Percentiles rank a stretch among this genome's conserved stretches.
Conservation (phyloP, 2,329 filamentous ascomycete species). For the Botrytis byssoidea region DNA sequence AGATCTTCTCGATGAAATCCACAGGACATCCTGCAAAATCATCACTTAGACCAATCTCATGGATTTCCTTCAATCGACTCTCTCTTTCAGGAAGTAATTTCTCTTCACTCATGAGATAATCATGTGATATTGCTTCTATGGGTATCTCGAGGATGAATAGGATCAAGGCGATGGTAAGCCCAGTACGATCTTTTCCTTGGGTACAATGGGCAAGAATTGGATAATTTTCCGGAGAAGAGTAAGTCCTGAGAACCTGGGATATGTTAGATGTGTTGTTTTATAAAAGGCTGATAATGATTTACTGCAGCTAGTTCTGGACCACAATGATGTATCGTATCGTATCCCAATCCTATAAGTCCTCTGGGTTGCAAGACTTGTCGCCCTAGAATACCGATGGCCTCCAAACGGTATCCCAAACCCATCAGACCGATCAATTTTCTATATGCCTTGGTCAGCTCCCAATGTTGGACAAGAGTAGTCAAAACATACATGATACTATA, state of each 20-base stretch:
- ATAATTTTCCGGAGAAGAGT: constrained; percentile 50
- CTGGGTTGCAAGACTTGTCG: constrained; percentile 68
- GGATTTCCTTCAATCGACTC: constrained; percentile 65
- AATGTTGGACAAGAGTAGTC: background rate
- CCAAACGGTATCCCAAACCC: constrained; percentile 62
- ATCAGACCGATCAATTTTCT: constrained; percentile 63
- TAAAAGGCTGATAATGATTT: background rate
- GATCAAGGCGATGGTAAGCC: constrained; percentile 66
- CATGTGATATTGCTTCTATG: constrained; percentile 59
- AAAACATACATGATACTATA: constrained; percentile 56
- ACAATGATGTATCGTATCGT: constrained; percentile 68
- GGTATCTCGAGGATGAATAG: constrained; percentile 63
- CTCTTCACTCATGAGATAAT: constrained; percentile 68
- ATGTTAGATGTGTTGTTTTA: background rate
- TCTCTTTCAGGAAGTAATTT: constrained; percentile 62
- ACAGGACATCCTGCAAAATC: constrained; percentile 67
- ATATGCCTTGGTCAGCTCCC: background rate
- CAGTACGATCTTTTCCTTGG: constrained; percentile 84
- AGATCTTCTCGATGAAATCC: constrained; percentile 61
- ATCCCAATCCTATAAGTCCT: constrained; percentile 68
- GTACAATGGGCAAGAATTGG: constrained; percentile 80
- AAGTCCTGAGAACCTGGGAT: constrained; percentile 47
- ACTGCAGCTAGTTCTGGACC: constrained; percentile 39
- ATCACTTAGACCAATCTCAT: constrained; percentile 67
- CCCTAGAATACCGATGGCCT: constrained; percentile 69